These are phyloP conservation scores for Talaromyces sp. DNA, from an alignment of 2,329 filamentous ascomycete genomes.

Conservation along the genomic window DNA sequence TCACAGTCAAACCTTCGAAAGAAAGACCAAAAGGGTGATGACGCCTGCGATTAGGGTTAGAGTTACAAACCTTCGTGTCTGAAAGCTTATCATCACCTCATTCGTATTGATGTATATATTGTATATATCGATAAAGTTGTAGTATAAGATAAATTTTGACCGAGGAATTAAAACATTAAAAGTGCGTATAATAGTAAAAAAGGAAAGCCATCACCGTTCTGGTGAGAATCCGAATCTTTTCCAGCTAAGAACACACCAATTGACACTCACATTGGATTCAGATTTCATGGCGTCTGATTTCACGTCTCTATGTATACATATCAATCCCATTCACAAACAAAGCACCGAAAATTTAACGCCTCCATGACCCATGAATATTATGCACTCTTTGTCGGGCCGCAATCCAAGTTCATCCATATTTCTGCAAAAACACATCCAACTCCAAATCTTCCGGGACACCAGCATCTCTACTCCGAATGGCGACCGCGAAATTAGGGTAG, in stretches of 20 bases:
- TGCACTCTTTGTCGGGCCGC: background rate
- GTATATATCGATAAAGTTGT: background rate
- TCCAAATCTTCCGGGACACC: constrained; percentile 11
- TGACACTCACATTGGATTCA: too few species aligned
- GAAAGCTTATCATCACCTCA: background rate
- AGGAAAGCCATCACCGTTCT: background rate
- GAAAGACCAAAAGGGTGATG: background rate
- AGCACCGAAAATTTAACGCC: too few species aligned
- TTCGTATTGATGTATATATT: too few species aligned
- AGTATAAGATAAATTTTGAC: background rate
- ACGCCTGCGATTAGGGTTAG: background rate
- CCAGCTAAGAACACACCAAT: too few species aligned
- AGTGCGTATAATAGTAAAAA: background rate
- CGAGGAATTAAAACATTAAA: background rate
- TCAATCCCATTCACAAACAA: too few species aligned
- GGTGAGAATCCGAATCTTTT: too few species aligned
- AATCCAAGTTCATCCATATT: constrained; percentile 18
- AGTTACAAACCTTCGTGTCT: background rate
- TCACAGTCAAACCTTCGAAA: background rate
- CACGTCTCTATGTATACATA: too few species aligned
- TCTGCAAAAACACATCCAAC: constrained; percentile 24
- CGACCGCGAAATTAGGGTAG: constrained; percentile 16
- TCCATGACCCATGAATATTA: background rate
- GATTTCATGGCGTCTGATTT: too few species aligned
- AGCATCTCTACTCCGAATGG: constrained; percentile 1